Conservation (phyloP, 495 filamentous ascomycete species). For the Elasticomyces elasticus region DNA sequence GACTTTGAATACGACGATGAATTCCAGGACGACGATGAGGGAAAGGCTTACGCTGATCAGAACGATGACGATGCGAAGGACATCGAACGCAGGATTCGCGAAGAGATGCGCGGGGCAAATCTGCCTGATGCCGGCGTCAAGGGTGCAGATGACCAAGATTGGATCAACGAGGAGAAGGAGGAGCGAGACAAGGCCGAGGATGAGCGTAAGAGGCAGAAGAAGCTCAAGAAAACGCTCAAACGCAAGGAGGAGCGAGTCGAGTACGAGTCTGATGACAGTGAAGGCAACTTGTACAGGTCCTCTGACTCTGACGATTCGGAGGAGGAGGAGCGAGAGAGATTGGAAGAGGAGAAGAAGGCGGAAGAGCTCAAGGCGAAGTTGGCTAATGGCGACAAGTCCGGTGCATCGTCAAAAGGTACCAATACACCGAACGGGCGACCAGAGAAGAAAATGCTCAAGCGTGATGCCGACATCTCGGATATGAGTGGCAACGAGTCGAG, state of each 20-base stretch:
- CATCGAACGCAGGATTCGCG: slow-evolving; percentile 73
- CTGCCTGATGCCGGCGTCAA: slow-evolving; percentile 47
- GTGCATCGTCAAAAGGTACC: slow-evolving; percentile 49
- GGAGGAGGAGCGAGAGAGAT: slow-evolving; percentile 41
- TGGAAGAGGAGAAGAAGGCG: slow-evolving; percentile 62
- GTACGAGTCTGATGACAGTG: slow-evolving; percentile 51
- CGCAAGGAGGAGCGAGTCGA: slow-evolving; percentile 76
- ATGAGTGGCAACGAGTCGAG: slow-evolving; percentile 82
- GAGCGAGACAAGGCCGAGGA: slow-evolving; percentile 58
- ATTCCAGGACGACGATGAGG: slow-evolving; percentile 86
- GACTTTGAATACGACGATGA: slow-evolving; percentile 34
- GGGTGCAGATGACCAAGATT: slow-evolving; percentile 64
- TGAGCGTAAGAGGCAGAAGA: slow-evolving; percentile 58
- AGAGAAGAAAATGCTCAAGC: slow-evolving; percentile 62
- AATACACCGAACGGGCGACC: slow-evolving; percentile 65
- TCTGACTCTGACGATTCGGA: slow-evolving; percentile 31
- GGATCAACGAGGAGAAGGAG: slow-evolving; percentile 66
- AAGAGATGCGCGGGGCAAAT: slow-evolving; percentile 79
- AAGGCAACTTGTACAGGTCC: slow-evolving; percentile 20
- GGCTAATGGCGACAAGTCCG: slow-evolving; percentile 32
- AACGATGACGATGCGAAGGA: slow-evolving; percentile 57
- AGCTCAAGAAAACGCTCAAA: slow-evolving; percentile 63
- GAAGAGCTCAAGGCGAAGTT: slow-evolving; percentile 39
- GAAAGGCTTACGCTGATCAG: slow-evolving; percentile 67
- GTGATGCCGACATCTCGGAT: slow-evolving; percentile 73